These are phyloP conservation scores for Silene uniflora DNA, from an alignment of 148 eudicot species.

Conservation along the genomic window DNA sequence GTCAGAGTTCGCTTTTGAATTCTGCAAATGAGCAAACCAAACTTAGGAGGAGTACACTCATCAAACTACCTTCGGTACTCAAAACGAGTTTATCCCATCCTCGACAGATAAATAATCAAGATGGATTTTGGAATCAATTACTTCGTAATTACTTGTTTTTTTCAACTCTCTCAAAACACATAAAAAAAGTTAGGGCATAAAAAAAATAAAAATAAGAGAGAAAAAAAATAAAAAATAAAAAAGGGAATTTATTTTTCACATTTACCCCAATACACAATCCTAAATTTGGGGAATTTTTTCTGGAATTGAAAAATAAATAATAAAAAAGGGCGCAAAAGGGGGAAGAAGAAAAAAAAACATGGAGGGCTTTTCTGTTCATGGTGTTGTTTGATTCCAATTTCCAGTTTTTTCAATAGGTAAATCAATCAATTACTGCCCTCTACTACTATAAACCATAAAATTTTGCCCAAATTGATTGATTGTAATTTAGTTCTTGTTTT, in stretches of 20 bases:
- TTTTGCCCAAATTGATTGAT: neutral
- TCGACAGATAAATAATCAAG: too few relatives aligned
- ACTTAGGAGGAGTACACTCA: too few relatives aligned
- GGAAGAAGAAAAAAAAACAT: constrained; percentile 1
- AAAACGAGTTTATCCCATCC: too few relatives aligned
- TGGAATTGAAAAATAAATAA: constrained; percentile 5
- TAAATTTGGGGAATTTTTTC: constrained; percentile 10
- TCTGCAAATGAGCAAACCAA: too few relatives aligned
- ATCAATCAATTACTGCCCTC: neutral
- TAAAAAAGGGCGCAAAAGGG: neutral
- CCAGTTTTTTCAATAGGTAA: constrained; percentile 19
- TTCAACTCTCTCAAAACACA: too few relatives aligned
- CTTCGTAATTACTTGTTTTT: too few relatives aligned
- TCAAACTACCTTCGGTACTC: too few relatives aligned
- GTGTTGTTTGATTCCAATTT: constrained; percentile 11
- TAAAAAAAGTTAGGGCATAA: too few relatives aligned
- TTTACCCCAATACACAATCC: neutral
- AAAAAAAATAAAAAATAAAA: too few relatives aligned
- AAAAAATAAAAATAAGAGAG: too few relatives aligned
- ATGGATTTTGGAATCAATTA: too few relatives aligned
- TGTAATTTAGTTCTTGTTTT: neutral
- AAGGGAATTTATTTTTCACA: neutral
- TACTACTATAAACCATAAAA: neutral
- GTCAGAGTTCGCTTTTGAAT: too few relatives aligned
- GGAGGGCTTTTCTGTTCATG: constrained; percentile 16